Evolutionary conservation across 1,139 yeast genomes (phyloP).

Genomic region (Geotrichum fermentans): DNA sequence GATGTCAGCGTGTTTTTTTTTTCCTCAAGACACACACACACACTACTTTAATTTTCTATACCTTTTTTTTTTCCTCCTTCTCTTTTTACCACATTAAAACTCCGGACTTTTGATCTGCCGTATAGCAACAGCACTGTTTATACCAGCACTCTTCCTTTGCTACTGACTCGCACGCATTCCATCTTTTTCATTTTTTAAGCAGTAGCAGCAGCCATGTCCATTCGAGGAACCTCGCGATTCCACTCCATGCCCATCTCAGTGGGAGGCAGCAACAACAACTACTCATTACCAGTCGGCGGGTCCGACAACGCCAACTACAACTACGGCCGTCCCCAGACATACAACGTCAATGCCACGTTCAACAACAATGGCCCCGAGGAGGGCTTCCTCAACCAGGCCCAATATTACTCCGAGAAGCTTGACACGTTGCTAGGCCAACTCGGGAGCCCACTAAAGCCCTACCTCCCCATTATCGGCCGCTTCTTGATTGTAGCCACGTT

Average conservation of each 20-base stretch:
- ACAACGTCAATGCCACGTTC: constrained; percentile 11
- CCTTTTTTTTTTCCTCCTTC: neutral
- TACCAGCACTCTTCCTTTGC: neutral
- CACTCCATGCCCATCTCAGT: constrained; percentile 21
- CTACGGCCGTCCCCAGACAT: constrained; percentile 12
- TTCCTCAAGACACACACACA: no score
- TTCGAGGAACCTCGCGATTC: constrained; percentile 20
- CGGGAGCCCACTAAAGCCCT: constrained; percentile 41
- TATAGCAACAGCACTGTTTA: neutral
- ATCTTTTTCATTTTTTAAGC: no score
- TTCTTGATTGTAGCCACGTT: constrained; percentile 91
- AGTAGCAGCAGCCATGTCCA: constrained; percentile 18
- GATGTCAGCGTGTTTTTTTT: no score
- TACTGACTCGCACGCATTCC: no score
- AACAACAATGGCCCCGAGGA: constrained; percentile 7
- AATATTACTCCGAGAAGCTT: constrained; percentile 30
- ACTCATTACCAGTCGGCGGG: constrained; percentile 16
- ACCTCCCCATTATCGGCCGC: constrained; percentile 75
- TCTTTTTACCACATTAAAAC: no score
- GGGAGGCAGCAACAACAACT: constrained; percentile 15
- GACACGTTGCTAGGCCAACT: constrained; percentile 36
- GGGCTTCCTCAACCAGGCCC: constrained; percentile 19
- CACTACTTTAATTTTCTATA: constrained; percentile 1
- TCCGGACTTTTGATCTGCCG: neutral
- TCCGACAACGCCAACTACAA: constrained; percentile 12